phyloP scores from a whole-genome alignment of 2,329 filamentous ascomycete genomes.

The Aspergillus novofumigatus region DNA sequence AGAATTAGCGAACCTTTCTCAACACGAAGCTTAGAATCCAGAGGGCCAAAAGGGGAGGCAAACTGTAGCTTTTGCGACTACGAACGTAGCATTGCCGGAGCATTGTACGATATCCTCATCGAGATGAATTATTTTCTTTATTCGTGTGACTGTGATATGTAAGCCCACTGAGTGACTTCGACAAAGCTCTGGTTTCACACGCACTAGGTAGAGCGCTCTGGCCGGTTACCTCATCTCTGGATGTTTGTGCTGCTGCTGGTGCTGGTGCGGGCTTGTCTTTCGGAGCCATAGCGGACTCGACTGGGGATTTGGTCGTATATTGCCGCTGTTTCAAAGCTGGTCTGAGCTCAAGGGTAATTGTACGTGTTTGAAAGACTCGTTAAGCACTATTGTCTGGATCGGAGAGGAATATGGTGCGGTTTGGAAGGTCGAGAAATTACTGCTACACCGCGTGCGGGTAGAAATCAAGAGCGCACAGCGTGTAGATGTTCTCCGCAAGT shows the following conservation, averaged over 20 bases:
- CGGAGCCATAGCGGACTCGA: conserved; percentile 66
- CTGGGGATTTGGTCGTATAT: not conserved
- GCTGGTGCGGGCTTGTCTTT: conserved; percentile 71
- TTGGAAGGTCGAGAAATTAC: not conserved
- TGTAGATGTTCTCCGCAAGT: not conserved
- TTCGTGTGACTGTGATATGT: conserved; percentile 68
- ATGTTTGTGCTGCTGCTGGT: conserved; percentile 41
- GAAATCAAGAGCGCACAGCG: not conserved
- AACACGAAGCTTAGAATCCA: not conserved
- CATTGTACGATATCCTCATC: conserved; percentile 83
- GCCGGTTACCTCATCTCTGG: conserved; percentile 76
- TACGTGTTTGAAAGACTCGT: not conserved
- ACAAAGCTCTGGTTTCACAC: conserved; percentile 29
- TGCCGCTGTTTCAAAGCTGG: not conserved
- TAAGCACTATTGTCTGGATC: not conserved
- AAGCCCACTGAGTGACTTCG: not conserved
- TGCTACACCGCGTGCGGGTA: not conserved
- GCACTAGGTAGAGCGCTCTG: conserved; percentile 79
- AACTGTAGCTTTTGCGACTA: conserved; percentile 86
- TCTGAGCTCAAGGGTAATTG: not conserved
- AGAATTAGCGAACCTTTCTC: conserved; percentile 8
- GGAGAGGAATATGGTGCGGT: not conserved
- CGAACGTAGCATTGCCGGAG: conserved; percentile 90
- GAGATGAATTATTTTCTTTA: conserved; percentile 90
- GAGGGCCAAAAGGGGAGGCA: conserved; percentile 21